Base-by-base conservation (phyloP, 2,329 filamentous ascomycete genomes). In the Aspergillus versicolor region DNA sequence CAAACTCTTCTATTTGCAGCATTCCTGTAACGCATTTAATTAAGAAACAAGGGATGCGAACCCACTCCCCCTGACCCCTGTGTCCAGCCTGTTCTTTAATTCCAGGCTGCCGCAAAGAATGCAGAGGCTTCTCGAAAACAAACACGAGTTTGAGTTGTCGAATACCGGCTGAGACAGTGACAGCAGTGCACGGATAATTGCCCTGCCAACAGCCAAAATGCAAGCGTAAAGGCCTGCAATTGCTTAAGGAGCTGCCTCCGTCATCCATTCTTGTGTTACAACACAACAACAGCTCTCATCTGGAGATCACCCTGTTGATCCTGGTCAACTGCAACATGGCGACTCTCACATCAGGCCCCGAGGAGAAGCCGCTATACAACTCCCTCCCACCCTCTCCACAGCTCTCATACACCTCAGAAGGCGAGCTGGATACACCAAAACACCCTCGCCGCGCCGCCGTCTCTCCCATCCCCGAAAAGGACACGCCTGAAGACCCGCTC, bases 141-240 rank as follows among this genome's bases (percentile, higher is more conserved):
- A 30, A 30, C 27, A 30, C 27, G 27, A 30, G 27, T 3, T 30
- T 11, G 24, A 24, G 8, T 30, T 30, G 8, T 30, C 3, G 27
- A 30, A 30, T 30, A 37, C 34, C 11, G 21, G 21, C 21, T 21
- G 21, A 21, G 21, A 21, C 21, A 21, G 21, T 21, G 21, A 19
- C 19, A 19, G 19, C 21, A 3, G 21, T 21, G 34, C 34, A 37
- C 48, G 34, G 37, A 42, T 51, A 17, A 53, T 53, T 53, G 42
- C 51, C 51, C 24, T 45, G 51, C 43, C 51, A 53, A 53, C 51
- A 12, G 13, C 34, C 9, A 32, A 12, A 38, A 53, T 53, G 41
- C 32, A 27, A 8, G 42, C 17, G 9, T 15, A 46, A 5, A 30
- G 27, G 27, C 27, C 27, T 30, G 27, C 8, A 11, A 11, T 30